A percentile compares a stretch with the other conserved stretches of the same genome.
Conservation (phyloP, 2,329 filamentous ascomycete species). For the Botrytis porri region DNA sequence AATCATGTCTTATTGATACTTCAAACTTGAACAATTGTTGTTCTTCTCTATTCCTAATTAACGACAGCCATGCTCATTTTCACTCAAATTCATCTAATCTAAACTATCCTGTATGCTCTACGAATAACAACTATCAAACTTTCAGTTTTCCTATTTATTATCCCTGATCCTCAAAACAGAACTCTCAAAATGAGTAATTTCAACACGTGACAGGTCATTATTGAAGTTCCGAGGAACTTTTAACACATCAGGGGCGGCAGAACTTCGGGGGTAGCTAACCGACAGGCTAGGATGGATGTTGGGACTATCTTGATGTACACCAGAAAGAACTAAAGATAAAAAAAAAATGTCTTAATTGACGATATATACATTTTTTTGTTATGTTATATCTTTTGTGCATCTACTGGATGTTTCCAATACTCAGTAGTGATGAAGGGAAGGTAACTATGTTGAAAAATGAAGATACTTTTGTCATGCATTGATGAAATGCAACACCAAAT, state of each 20-base stretch:
- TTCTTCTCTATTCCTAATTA: neutral
- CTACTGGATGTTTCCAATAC: accelerated
- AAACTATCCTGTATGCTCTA: neutral
- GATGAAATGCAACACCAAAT: neutral
- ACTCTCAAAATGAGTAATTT: neutral
- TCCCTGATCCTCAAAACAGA: neutral
- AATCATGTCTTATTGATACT: neutral
- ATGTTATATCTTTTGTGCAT: accelerated
- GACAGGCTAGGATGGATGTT: neutral
- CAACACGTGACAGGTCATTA: neutral
- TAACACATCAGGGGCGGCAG: neutral
- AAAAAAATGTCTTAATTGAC: neutral
- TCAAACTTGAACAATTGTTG: accelerated
- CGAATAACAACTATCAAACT: neutral
- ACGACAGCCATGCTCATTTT: accelerated
- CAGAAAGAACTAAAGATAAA: neutral
- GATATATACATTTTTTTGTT: neutral
- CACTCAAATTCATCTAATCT: neutral
- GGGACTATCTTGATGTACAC: neutral
- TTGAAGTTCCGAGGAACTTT: neutral
- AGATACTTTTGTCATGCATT: neutral
- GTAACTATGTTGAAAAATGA: neutral
- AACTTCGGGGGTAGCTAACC: neutral
- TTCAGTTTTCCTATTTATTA: neutral
- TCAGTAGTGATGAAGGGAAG: accelerated